A percentile compares a stretch with the other conserved stretches of the same genome.
phyloP scores from a whole-genome alignment of 2,329 filamentous ascomycete species.

The Monilinia polystroma region DNA sequence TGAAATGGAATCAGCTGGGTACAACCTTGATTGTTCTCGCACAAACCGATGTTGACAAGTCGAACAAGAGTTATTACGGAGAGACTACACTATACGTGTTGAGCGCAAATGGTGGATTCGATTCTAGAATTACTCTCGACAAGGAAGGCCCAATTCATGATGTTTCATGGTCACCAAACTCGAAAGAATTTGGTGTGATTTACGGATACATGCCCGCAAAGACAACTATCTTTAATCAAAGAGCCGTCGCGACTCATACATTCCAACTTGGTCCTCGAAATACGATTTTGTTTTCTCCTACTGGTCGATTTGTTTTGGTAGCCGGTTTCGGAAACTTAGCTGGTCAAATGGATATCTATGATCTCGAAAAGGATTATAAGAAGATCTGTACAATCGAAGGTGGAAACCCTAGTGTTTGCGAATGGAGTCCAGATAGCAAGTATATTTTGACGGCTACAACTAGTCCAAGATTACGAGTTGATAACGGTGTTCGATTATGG shows the following conservation, averaged over 20 bases:
- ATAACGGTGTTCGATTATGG: constrained; percentile 96
- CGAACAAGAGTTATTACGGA: constrained; percentile 98
- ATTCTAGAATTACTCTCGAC: constrained; percentile 87
- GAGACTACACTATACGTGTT: constrained; percentile 96
- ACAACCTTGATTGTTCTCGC: constrained; percentile 91
- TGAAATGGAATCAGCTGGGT: constrained; percentile 95
- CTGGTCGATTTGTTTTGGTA: constrained; percentile 87
- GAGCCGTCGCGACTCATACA: constrained; percentile 76
- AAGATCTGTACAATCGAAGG: constrained; percentile 95
- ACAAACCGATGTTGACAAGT: constrained; percentile 96
- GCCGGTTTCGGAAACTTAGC: constrained; percentile 97
- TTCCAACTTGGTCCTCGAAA: constrained; percentile 89
- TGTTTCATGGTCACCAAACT: constrained; percentile 97
- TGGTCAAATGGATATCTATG: constrained; percentile 96
- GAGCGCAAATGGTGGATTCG: constrained; percentile 86
- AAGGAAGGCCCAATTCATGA: constrained; percentile 98
- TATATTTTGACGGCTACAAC: constrained; percentile 98
- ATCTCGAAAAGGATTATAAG: constrained; percentile 87
- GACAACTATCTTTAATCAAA: constrained; percentile 94
- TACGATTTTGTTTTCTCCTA: constrained; percentile 92
- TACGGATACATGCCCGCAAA: constrained; percentile 99
- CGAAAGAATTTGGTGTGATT: constrained; percentile 94
- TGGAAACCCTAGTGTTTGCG: constrained; percentile 91
- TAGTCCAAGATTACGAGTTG: constrained; percentile 88
- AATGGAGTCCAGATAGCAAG: constrained; percentile 95